A percentile compares a stretch with the other conserved stretches of the same genome.
Evolutionary conservation across 1,284 basidiomycete species (phyloP).

Genomic region (Moesziomyces sp.): DNA sequence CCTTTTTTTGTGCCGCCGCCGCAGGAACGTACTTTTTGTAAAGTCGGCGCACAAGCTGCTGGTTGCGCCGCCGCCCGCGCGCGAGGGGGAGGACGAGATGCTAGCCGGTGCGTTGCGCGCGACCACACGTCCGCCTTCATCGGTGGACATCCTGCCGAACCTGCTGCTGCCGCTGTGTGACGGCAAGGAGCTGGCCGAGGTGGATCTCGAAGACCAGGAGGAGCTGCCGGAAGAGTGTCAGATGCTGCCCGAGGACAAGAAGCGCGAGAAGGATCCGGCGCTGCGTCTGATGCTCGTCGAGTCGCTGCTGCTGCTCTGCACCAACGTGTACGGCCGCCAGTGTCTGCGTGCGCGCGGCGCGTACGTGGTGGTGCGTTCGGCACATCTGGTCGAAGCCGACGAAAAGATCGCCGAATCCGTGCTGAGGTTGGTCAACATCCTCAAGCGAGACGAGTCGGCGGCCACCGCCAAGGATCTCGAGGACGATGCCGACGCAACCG

Average conservation of each 20-base stretch:
- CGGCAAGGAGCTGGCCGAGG: constrained; percentile 77
- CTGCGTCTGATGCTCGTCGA: constrained; percentile 88
- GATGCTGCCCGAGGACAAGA: constrained; percentile 85
- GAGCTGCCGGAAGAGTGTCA: constrained; percentile 84
- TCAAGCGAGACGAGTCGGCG: constrained; percentile 64
- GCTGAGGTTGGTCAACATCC: constrained; percentile 64
- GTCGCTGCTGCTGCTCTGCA: constrained; percentile 86
- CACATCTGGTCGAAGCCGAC: constrained; percentile 82
- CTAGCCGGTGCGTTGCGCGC: constrained; percentile 51
- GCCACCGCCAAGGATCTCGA: constrained; percentile 49
- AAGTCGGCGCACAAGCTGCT: constrained; percentile 62
- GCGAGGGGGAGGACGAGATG: constrained; percentile 48
- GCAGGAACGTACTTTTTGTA: constrained; percentile 61
- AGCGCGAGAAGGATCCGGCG: constrained; percentile 81
- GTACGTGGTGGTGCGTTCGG: constrained; percentile 84
- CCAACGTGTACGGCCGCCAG: constrained; percentile 86
- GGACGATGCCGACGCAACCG: constrained; percentile 41
- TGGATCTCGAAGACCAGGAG: constrained; percentile 80
- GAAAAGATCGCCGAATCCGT: constrained; percentile 72
- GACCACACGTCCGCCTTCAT: constrained; percentile 49
- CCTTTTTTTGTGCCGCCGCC: no score
- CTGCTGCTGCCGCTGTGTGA: constrained; percentile 91
- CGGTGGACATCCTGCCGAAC: constrained; percentile 64
- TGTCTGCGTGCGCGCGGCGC: constrained; percentile 82
- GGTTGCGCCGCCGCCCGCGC: constrained; percentile 52